Evolutionary conservation across 164 flowering plant genomes (phyloP).

Genomic region (Chimonanthus salicifolius): DNA sequence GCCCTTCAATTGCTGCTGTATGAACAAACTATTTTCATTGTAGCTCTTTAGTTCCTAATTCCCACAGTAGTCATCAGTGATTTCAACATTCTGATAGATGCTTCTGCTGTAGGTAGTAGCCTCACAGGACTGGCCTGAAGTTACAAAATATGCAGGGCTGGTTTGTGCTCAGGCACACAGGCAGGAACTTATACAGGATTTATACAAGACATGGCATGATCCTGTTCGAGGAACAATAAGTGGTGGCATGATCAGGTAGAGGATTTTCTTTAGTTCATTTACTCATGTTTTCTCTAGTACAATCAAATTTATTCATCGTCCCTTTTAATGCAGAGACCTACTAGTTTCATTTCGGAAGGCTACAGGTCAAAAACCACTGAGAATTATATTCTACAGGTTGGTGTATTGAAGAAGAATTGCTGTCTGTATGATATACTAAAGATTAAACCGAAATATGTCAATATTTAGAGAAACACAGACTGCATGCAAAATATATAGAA

Average conservation of each 20-base stretch:
- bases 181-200: constrained; percentile 30
- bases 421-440: neutral
- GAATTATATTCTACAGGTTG: constrained; percentile 88
- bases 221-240: constrained; percentile 18
- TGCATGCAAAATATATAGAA: neutral
- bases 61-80: neutral
- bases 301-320: neutral
- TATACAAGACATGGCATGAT: constrained; percentile 28
- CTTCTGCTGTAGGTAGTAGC: constrained; percentile 26
- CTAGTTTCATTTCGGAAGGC: constrained; percentile 81
- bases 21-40: neutral
- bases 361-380: constrained; percentile 81
- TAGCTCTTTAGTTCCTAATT: neutral
- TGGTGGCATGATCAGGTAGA: constrained; percentile 30
- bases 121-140: constrained; percentile 28
- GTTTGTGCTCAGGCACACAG: constrained; percentile 32
- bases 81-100: constrained; percentile 16
- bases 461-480: neutral
- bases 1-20: constrained; percentile 90
- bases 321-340: constrained; percentile 63
- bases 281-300: neutral
- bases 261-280: neutral
- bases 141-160: constrained; percentile 21
- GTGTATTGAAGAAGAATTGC: neutral
- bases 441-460: neutral